phyloP scores from a whole-genome alignment of 2,329 filamentous ascomycete species.

The Trichoderma semiorbis region DNA sequence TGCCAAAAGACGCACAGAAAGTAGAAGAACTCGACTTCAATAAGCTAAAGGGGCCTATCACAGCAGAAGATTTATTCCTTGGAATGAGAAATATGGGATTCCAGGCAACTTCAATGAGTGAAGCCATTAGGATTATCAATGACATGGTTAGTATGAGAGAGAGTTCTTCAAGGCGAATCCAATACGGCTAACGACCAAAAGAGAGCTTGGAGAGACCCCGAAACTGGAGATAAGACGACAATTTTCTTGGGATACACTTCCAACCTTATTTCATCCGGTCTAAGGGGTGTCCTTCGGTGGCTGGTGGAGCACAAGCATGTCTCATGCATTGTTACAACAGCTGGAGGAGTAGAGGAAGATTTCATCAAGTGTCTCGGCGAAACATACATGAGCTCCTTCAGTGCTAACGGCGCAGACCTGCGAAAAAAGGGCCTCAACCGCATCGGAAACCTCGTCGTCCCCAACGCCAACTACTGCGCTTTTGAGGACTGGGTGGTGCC shows the following conservation, averaged over 20 bases:
- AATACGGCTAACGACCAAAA: conserved; percentile 22
- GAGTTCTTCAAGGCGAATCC: neutral
- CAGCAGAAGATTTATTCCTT: conserved; percentile 76
- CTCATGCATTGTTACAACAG: conserved; percentile 90
- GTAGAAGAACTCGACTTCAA: conserved; percentile 94
- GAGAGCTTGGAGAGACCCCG: conserved; percentile 77
- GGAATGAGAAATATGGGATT: conserved; percentile 85
- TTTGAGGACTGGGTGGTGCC: conserved; percentile 98
- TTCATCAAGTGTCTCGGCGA: conserved; percentile 96
- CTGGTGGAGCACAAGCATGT: conserved; percentile 91
- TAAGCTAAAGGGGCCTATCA: conserved; percentile 71
- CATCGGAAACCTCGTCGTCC: conserved; percentile 92
- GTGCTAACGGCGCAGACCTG: conserved; percentile 69
- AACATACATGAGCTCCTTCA: conserved; percentile 89
- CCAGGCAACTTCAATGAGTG: conserved; percentile 67
- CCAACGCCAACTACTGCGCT: conserved; percentile 91
- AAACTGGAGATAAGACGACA: conserved; percentile 76
- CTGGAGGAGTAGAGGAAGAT: conserved; percentile 94
- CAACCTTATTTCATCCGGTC: conserved; percentile 93
- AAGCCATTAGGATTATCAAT: conserved; percentile 89
- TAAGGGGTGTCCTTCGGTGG: conserved; percentile 87
- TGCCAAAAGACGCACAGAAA: conserved; percentile 72
- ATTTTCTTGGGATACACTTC: conserved; percentile 98
- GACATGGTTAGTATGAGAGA: conserved; percentile 68
- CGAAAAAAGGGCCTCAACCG: conserved; percentile 86